Evolutionary conservation across 305 asterid species (phyloP).

Genomic region (Petunia hybrid): DNA sequence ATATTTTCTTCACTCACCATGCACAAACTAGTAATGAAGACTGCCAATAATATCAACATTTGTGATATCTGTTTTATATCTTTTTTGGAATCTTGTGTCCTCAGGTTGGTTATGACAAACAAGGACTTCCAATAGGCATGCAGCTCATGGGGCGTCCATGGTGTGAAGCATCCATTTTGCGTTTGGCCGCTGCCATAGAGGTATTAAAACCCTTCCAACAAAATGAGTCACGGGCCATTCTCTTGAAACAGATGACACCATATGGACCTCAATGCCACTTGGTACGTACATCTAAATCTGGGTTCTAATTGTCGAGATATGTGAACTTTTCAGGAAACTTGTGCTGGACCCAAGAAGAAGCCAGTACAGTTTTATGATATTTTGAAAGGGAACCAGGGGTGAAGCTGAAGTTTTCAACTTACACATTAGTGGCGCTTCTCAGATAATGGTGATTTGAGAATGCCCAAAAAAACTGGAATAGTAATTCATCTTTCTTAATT

Average conservation of each 20-base stretch:
- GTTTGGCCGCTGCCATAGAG: constrained; percentile 86
- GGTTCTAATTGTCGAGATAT: background rate
- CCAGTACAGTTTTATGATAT: constrained; percentile 75
- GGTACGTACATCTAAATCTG: background rate
- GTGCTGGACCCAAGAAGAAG: constrained; percentile 66
- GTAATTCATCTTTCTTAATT: background rate
- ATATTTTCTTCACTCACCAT: background rate
- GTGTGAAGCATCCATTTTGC: constrained; percentile 89
- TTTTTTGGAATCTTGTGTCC: background rate
- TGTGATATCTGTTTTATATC: background rate
- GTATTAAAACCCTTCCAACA: constrained; percentile 41
- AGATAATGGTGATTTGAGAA: background rate
- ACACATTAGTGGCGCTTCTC: background rate
- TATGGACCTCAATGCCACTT: background rate
- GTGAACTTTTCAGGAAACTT: constrained; percentile 59
- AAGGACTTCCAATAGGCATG: constrained; percentile 93
- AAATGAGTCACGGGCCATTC: background rate
- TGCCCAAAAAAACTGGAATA: background rate
- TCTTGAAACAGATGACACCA: constrained; percentile 5
- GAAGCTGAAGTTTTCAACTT: background rate
- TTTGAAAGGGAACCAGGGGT: constrained; percentile 55
- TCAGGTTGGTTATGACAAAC: constrained; percentile 92
- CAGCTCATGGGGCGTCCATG: constrained; percentile 95
- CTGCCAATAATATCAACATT: background rate
- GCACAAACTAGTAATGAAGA: background rate